Evolutionary conservation across 768 basidiomycete genomes (phyloP), one percentile per base, ranked within the genome.

Genomic region (Leccinum ochraceum): DNA sequence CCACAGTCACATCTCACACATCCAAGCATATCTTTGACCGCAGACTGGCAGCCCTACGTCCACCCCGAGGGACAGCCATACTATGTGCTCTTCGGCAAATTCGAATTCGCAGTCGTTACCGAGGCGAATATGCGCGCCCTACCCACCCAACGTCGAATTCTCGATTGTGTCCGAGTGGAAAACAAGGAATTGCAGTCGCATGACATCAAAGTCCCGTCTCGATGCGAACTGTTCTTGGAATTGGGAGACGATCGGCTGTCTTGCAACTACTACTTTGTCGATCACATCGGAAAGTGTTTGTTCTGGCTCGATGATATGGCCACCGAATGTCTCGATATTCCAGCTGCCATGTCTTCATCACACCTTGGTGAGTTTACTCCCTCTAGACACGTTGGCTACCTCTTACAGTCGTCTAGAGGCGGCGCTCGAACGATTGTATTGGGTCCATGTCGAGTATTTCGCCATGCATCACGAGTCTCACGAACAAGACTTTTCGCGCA

Each of bases 1-100:
- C 28, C 28, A 30, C 28, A 30, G 28, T 30, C 28, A 30, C 28
- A 30, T 30, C 28, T 30, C 28, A 30, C 28, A 30, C 28, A 88
- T 30, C 28, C 58, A 60, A 69, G 63, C 8, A 4, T 11, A 1
- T 37, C 53, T 2, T 20, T 39, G 9, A 6, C 32, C 8, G 9
- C 56, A 17, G 44, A 56, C 2, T 88, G 87, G 87, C 68, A 71
- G 2, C 66, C 75, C 4, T 70, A 78, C 44, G 72, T 77, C 2
- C 86, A 89, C 53, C 86, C 87, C 0, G 87, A 88, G 64, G 87
- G 87, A 11, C 81, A 85, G 62, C 62, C 73, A 3, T 89, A 88
- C 65, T 87, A 82, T 62, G 20, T 62, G 2, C 42, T 63, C 13
- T 20, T 56, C 3, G 28, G 36, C 13, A 64, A 71, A 17, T 61